Evolutionary conservation across 176 grass and related monocot genomes (phyloP).

Genomic region (Guadua angustifolia): DNA sequence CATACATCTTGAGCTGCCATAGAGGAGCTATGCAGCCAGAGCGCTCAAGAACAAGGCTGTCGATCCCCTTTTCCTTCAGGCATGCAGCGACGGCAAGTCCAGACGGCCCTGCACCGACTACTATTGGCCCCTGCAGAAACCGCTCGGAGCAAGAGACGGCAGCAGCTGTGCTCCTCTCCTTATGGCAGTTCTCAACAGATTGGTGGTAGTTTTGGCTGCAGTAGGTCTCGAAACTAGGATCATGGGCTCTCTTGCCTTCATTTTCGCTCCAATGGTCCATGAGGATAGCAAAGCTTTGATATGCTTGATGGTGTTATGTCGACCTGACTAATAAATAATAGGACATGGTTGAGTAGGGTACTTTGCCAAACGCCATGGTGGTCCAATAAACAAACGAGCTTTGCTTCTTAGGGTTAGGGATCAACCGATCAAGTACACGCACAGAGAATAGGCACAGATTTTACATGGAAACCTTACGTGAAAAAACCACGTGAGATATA

Average conservation of each 20-base stretch:
- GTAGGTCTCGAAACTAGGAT: slow-evolving; percentile 59
- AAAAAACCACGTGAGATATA: too few relatives aligned
- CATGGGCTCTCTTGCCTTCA: slow-evolving; percentile 86
- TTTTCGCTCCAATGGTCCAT: slow-evolving; percentile 72
- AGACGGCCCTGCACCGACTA: slow-evolving; percentile 92
- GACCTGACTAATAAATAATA: too few relatives aligned
- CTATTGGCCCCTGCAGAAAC: slow-evolving; percentile 61
- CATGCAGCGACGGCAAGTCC: slow-evolving; percentile 88
- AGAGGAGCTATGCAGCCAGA: slow-evolving; percentile 87
- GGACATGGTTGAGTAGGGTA: too few relatives aligned
- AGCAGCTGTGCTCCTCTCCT: slow-evolving; percentile 31
- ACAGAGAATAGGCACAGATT: too few relatives aligned
- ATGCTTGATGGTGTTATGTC: neutral
- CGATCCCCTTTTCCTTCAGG: slow-evolving; percentile 72
- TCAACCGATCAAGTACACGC: too few relatives aligned
- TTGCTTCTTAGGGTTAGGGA: too few relatives aligned
- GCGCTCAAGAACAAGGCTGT: slow-evolving; percentile 80
- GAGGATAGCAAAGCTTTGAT: slow-evolving; percentile 28
- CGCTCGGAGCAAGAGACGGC: slow-evolving; percentile 31
- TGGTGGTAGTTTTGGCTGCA: slow-evolving; percentile 50
- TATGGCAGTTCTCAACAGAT: slow-evolving; percentile 24
- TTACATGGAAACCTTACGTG: too few relatives aligned
- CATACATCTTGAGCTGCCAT: slow-evolving; percentile 90
- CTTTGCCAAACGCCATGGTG: too few relatives aligned
- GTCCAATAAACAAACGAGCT: too few relatives aligned